These are phyloP conservation scores for Pelagophyceae sp. DNA, from an alignment of 352 stramenopile genomes.

Conservation along the genomic window DNA sequence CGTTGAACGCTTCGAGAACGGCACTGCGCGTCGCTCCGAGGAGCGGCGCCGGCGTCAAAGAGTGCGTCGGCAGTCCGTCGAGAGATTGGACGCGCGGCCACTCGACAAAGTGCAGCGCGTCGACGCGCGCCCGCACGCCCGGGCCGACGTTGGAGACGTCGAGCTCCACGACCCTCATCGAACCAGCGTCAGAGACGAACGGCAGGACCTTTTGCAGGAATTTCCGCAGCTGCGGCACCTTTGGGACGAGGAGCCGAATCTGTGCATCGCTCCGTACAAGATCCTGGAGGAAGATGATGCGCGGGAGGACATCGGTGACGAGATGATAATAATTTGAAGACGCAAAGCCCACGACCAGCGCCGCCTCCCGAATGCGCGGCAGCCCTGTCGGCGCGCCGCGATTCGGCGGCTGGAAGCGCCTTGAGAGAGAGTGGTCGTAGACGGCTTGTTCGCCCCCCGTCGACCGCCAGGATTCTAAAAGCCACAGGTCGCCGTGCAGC, in stretches of 20 bases:
- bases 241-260: neutral
- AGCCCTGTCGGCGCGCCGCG: neutral
- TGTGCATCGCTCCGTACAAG: neutral
- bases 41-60: neutral
- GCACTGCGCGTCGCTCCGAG: neutral
- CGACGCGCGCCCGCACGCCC: too few species aligned
- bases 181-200: too few species aligned
- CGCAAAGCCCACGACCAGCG: slow-evolving; percentile 24
- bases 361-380: neutral
- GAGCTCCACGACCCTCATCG: neutral
- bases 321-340: slow-evolving; percentile 30
- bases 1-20: neutral
- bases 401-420: neutral
- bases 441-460: neutral
- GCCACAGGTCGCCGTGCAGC: neutral
- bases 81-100: neutral
- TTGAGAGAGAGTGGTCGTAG: neutral
- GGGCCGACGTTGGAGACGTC: neutral
- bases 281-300: neutral
- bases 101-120: neutral
- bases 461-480: neutral
- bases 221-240: neutral
- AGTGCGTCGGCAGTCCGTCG: neutral
- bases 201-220: too few species aligned
- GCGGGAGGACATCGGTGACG: slow-evolving; percentile 27